Evolutionary conservation across 148 eudicot species (phyloP).

Genomic region (Silene conica): DNA sequence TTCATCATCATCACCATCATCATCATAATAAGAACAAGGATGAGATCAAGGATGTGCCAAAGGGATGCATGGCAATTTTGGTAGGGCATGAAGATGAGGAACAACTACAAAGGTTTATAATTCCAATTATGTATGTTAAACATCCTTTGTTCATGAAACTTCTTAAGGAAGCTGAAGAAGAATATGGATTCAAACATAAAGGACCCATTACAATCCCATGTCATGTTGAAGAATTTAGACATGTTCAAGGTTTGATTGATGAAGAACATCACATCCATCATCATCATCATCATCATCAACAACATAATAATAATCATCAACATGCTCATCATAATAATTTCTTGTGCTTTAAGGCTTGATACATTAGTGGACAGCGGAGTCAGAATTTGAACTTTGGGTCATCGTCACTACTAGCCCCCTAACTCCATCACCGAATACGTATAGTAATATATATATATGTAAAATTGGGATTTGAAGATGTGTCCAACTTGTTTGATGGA

Average conservation of each 20-base stretch:
- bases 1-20: conserved; percentile 25
- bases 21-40: conserved; percentile 13
- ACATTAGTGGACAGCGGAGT: no score
- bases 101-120: conserved; percentile 60
- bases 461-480: background rate
- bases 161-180: conserved; percentile 82
- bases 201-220: conserved; percentile 91
- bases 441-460: no score
- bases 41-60: conserved; percentile 48
- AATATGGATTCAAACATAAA: conserved; percentile 71
- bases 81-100: conserved; percentile 70
- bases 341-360: conserved; percentile 76
- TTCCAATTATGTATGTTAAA: conserved; percentile 69
- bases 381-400: no score
- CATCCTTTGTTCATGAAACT: conserved; percentile 72
- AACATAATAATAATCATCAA: conserved; percentile 33
- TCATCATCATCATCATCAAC: conserved; percentile 22
- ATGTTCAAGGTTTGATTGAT: conserved; percentile 60
- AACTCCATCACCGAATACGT: no score
- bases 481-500: background rate
- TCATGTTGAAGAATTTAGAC: conserved; percentile 63
- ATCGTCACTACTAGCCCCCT: no score
- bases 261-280: conserved; percentile 38
- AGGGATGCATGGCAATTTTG: conserved; percentile 66
- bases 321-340: conserved; percentile 17